These are phyloP conservation scores for Mycena pura DNA, from an alignment of 768 basidiomycete genomes.

Conservation along the genomic window DNA sequence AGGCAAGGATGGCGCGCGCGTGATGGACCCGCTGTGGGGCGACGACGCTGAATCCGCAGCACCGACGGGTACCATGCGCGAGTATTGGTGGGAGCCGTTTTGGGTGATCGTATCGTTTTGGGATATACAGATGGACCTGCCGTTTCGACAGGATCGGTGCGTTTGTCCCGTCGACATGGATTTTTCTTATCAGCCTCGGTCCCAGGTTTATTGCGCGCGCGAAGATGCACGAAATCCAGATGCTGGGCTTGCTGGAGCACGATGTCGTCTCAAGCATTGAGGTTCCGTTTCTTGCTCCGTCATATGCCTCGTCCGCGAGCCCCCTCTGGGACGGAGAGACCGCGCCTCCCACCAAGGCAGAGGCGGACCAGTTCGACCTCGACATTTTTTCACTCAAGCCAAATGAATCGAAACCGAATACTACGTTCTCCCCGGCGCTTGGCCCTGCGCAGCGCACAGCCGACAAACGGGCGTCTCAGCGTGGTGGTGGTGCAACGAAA, in stretches of 20 bases:
- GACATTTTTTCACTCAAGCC: slow-evolving; percentile 67
- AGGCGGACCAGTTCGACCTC: slow-evolving; percentile 78
- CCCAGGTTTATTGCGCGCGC: slow-evolving; percentile 88
- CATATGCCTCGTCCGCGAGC: slow-evolving; percentile 39
- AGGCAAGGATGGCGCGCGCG: slow-evolving; percentile 52
- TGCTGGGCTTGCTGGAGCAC: slow-evolving; percentile 90
- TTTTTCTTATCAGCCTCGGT: slow-evolving; percentile 7
- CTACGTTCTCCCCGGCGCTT: slow-evolving; percentile 44
- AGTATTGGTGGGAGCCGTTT: slow-evolving; percentile 92
- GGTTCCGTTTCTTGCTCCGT: slow-evolving; percentile 72
- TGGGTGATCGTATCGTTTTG: slow-evolving; percentile 85
- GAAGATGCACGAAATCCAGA: slow-evolving; percentile 97
- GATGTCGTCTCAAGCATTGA: slow-evolving; percentile 90
- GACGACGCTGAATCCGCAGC: slow-evolving; percentile 56
- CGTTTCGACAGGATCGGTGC: slow-evolving; percentile 80
- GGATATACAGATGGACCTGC: slow-evolving; percentile 88
- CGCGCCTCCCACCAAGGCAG: slow-evolving; percentile 50
- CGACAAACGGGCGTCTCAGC: slow-evolving; percentile 56
- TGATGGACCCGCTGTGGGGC: slow-evolving; percentile 79
- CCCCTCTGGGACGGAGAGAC: slow-evolving; percentile 45
- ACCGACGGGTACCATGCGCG: slow-evolving; percentile 51
- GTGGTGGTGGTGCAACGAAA: no score
- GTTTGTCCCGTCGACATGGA: slow-evolving; percentile 20
- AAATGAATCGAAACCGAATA: slow-evolving; percentile 38
- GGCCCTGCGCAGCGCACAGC: slow-evolving; percentile 43